phyloP scores from a whole-genome alignment of 1,284 basidiomycete species.

The Melampsora medusae region DNA sequence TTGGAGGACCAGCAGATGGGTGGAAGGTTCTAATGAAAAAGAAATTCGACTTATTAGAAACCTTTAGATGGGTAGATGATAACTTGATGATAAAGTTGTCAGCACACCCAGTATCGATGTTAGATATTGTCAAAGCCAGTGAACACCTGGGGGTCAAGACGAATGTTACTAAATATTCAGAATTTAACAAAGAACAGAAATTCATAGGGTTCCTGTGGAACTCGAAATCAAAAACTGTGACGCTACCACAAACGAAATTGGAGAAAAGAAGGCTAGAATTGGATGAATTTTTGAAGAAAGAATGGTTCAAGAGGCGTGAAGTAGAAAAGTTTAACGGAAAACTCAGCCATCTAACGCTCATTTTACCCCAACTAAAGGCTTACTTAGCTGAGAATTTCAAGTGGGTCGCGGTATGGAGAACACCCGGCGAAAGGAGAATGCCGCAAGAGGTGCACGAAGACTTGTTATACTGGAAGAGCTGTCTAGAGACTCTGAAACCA shows the following conservation, averaged over 20 bases:
- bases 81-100: too few species aligned
- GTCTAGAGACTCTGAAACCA: not conserved
- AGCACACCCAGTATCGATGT: too few species aligned
- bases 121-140: not conserved
- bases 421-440: too few species aligned
- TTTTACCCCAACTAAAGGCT: not conserved
- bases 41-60: too few species aligned
- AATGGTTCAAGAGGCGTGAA: not conserved
- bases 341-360: not conserved
- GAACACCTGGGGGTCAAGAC: not conserved
- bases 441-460: not conserved
- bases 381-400: not conserved
- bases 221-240: not conserved
- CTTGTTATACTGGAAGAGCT: not conserved
- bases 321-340: not conserved
- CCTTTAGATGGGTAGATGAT: conserved; percentile 10
- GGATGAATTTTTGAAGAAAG: not conserved
- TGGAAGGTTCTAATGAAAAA: too few species aligned
- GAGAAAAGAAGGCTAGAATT: not conserved
- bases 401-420: not conserved
- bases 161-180: not conserved
- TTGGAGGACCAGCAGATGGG: too few species aligned
- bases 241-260: not conserved
- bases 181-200: not conserved
- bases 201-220: not conserved